These are phyloP conservation scores for Crassisporium funariophilum DNA, from an alignment of 768 basidiomycete genomes.

Conservation along the genomic window DNA sequence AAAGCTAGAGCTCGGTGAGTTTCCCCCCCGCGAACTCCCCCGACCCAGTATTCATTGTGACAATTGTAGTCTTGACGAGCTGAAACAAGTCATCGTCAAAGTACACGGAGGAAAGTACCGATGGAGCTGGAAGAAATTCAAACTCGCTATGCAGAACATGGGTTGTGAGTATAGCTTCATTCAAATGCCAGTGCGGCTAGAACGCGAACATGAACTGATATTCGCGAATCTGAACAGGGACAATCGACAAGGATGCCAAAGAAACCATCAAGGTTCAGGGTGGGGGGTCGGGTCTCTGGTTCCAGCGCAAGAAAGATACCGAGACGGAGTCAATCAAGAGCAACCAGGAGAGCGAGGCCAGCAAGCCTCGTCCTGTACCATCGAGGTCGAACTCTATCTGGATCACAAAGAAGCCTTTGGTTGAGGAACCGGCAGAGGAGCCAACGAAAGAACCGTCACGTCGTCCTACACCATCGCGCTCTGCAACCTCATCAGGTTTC, in stretches of 20 bases:
- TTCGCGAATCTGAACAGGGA: slow-evolving; percentile 47
- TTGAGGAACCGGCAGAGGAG: slow-evolving; percentile 34
- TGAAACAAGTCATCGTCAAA: slow-evolving; percentile 73
- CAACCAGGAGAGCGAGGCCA: slow-evolving; percentile 4
- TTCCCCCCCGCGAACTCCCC: too few relatives aligned
- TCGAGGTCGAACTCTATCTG: slow-evolving; percentile 29
- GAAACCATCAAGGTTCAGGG: slow-evolving; percentile 63
- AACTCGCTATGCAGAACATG: slow-evolving; percentile 78
- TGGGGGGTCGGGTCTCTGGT: slow-evolving; percentile 54
- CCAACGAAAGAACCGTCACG: slow-evolving; percentile 10
- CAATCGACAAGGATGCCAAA: slow-evolving; percentile 60
- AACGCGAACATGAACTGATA: neutral
- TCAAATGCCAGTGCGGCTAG: slow-evolving; percentile 1
- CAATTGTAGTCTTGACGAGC: slow-evolving; percentile 54
- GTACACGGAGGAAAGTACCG: slow-evolving; percentile 77
- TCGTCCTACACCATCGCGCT: slow-evolving; percentile 23
- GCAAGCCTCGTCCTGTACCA: slow-evolving; percentile 15
- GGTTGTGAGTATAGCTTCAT: slow-evolving; percentile 57
- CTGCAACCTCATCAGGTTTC: slow-evolving; percentile 31
- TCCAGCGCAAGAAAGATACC: slow-evolving; percentile 49
- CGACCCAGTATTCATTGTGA: too few relatives aligned
- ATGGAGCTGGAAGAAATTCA: slow-evolving; percentile 86
- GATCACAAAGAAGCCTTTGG: slow-evolving; percentile 27
- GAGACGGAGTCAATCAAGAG: slow-evolving; percentile 23
- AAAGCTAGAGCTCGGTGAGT: slow-evolving; percentile 61